Evolutionary conservation across 176 grass and related monocot genomes (phyloP).

Genomic region (Eragrostis nindensis): DNA sequence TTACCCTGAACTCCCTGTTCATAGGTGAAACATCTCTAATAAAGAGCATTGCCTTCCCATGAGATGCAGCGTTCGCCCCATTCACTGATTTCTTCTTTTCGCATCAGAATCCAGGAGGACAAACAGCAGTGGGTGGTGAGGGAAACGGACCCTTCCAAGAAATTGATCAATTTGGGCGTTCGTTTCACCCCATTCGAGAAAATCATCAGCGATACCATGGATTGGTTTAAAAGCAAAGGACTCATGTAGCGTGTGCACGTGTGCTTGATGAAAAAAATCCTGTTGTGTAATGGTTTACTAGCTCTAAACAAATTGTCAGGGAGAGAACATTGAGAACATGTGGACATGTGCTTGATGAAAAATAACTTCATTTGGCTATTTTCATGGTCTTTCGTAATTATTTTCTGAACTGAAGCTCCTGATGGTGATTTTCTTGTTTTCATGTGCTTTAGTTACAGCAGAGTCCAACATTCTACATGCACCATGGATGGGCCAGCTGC

Average conservation of each 20-base stretch:
- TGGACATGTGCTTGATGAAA: too few relatives aligned
- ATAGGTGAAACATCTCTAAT: constrained; percentile 37
- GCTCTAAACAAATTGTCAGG: background rate
- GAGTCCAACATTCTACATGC: too few relatives aligned
- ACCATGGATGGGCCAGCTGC: too few relatives aligned
- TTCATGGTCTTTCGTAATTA: background rate
- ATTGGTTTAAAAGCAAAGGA: constrained; percentile 57
- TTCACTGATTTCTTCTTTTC: background rate
- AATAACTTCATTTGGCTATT: background rate
- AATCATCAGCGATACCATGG: constrained; percentile 50
- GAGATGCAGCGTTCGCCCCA: background rate
- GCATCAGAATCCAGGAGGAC: constrained; percentile 50
- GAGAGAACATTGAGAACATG: too few relatives aligned
- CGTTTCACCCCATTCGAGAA: constrained; percentile 50
- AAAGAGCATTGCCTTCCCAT: background rate
- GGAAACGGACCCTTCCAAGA: constrained; percentile 47
- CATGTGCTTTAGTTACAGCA: too few relatives aligned
- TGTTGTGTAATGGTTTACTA: background rate
- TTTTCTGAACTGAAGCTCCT: too few relatives aligned
- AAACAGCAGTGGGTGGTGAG: constrained; percentile 55
- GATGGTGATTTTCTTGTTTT: background rate
- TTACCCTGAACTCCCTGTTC: constrained; percentile 44
- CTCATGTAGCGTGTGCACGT: constrained; percentile 39
- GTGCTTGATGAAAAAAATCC: background rate
- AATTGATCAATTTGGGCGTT: constrained; percentile 56